Base-by-base conservation (phyloP, 2,329 filamentous ascomycete genomes). In the Ophiostoma montium region DNA sequence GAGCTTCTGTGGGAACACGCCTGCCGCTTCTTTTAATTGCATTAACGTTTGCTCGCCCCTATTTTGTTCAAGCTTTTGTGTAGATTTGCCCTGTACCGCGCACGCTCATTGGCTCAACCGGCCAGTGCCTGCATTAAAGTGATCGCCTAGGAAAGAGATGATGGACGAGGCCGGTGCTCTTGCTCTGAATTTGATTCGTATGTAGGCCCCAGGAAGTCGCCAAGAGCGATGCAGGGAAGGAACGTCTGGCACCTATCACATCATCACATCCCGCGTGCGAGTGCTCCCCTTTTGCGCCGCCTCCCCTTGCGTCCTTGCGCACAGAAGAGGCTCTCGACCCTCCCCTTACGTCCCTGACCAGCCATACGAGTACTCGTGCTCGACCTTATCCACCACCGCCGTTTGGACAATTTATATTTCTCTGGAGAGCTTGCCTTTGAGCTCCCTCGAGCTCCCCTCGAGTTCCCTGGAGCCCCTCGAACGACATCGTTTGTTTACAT, bases 61-160 rank as follows among this genome's bases (percentile, higher is more conserved):
- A 52, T 52, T 49, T 33, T n/a, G 32, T 11, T 27, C 38, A 15
- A 39, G 16, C 36, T 23, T 39, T 21, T 21, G 10, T 36, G 48
- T 39, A 21, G 32, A 49, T 44, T 38, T 44, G 49, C 48, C 53
- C 53, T 49, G 49, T 49, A 33, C 27, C 33, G 21, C 42, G 15
- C 15, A 16, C 39, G 35, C 46, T 51, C 27, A 56, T 54, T 56
- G 53, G 52, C 41, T 30, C 48, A 35, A 48, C 44, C 16, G 9
- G 42, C 16, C 42, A 48, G 54, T 56, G 51, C 53, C 54, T 56
- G 54, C 54, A 56, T n/a, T 54, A 52, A 53, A 52, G 41, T 12
- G 27, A 44, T 15, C 18, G 23, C 23, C 31, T 32, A 30, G 42
- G 42, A 44, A 44, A 32, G 42, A 44, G 30, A n/a, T n/a, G 23